A percentile compares a stretch with the other conserved stretches of the same genome.
phyloP scores from a whole-genome alignment of 2,329 filamentous ascomycete genomes.

The Rasamsonia emersonii region DNA sequence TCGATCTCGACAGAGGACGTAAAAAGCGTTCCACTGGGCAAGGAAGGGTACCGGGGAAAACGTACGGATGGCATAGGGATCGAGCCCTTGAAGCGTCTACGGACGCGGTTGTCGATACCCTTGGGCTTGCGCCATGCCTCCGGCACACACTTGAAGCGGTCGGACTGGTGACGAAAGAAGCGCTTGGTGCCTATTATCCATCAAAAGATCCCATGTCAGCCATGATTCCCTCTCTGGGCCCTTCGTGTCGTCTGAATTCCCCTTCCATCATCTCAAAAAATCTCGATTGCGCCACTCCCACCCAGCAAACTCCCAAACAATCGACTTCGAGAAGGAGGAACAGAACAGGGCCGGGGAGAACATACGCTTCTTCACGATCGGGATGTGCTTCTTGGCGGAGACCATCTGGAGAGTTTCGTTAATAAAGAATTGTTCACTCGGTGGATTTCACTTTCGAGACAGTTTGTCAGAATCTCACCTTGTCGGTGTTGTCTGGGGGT shows the following conservation, averaged over 20 bases:
- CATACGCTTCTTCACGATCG: constrained; percentile 99
- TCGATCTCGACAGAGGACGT: not conserved
- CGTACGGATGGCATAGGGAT: constrained; percentile 96
- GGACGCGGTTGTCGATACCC: constrained; percentile 98
- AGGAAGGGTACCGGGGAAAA: constrained; percentile 17
- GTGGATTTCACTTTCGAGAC: not conserved
- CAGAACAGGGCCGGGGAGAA: constrained; percentile 29
- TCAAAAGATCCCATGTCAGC: constrained; percentile 26
- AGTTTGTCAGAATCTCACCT: constrained; percentile 25
- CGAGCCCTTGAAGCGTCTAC: constrained; percentile 93
- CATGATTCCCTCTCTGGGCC: constrained; percentile 14
- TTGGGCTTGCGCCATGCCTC: constrained; percentile 98
- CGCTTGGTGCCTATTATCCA: constrained; percentile 79
- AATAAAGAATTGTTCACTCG: no score
- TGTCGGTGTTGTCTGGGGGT: constrained; percentile 34
- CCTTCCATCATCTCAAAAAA: not conserved
- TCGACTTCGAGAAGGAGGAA: no score
- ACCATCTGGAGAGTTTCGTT: constrained; percentile 57
- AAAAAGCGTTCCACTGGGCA: not conserved
- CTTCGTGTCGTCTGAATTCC: constrained; percentile 8
- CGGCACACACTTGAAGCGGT: constrained; percentile 88
- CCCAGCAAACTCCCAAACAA: no score
- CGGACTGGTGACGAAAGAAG: constrained; percentile 97
- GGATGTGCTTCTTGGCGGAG: constrained; percentile 97
- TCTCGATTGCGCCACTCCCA: no score